phyloP scores from a whole-genome alignment of 163 green algal species.

The Chloroidium sp. region DNA sequence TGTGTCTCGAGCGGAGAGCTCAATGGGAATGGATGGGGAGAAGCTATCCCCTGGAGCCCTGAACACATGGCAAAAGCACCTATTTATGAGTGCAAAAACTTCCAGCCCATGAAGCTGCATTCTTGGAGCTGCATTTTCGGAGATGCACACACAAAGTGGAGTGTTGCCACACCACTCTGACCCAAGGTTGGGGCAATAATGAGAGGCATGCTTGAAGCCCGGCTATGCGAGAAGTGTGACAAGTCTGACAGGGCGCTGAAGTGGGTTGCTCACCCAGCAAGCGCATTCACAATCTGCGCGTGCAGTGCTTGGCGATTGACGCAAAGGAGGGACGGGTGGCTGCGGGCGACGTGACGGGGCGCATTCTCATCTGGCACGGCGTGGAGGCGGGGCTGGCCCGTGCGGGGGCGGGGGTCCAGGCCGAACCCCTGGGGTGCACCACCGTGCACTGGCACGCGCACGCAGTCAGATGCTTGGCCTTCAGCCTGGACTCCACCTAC shows the following conservation, averaged over 20 bases:
- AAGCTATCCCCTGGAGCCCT: too few relatives aligned
- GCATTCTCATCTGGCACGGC: slow-evolving; percentile 1
- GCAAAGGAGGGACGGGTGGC: background rate
- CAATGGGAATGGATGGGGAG: background rate
- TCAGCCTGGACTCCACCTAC: slow-evolving; percentile 50
- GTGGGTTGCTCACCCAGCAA: background rate
- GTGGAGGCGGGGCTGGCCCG: background rate
- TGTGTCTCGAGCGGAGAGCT: background rate
- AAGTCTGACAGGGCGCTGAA: too few relatives aligned
- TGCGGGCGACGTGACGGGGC: slow-evolving; percentile 1
- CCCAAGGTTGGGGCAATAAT: too few relatives aligned
- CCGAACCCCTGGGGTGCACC: slow-evolving; percentile 15
- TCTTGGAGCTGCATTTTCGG: too few relatives aligned
- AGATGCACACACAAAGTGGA: too few relatives aligned
- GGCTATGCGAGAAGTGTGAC: too few relatives aligned
- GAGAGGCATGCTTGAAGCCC: too few relatives aligned
- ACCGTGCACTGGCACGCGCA: slow-evolving; percentile 75
- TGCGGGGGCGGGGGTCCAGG: background rate
- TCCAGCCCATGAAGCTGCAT: too few relatives aligned
- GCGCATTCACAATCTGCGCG: background rate
- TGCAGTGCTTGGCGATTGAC: slow-evolving; percentile 10
- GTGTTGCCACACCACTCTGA: too few relatives aligned
- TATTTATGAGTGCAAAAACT: too few relatives aligned
- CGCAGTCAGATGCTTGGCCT: slow-evolving; percentile 52
- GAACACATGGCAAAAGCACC: too few relatives aligned